phyloP scores from a whole-genome alignment of 257 asterid species.

The Apocynum venetum region DNA sequence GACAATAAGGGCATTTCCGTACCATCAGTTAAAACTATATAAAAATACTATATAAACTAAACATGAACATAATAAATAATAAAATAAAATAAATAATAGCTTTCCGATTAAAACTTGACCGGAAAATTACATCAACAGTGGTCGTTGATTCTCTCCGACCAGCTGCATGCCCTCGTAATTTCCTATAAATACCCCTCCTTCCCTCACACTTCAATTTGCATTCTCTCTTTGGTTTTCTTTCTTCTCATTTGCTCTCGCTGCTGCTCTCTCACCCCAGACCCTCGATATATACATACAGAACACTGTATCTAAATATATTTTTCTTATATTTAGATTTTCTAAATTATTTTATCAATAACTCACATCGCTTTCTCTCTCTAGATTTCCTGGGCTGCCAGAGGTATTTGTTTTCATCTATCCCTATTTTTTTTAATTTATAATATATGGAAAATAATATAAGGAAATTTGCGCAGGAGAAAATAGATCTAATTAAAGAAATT shows the following conservation, averaged over 20 bases:
- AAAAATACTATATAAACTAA: background rate
- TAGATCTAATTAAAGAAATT: slow-evolving; percentile 15
- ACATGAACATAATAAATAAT: too few relatives aligned
- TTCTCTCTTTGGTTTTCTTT: slow-evolving; percentile 11
- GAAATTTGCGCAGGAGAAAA: slow-evolving; percentile 17
- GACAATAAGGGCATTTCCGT: background rate
- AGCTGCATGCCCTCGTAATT: slow-evolving; percentile 30
- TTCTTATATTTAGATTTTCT: background rate
- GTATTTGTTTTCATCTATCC: slow-evolving; percentile 21
- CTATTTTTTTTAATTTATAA: slow-evolving; percentile 20
- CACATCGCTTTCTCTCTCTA: slow-evolving; percentile 41
- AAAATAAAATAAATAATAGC: slow-evolving; percentile 1
- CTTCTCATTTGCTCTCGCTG: slow-evolving; percentile 13
- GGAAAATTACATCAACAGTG: slow-evolving; percentile 30
- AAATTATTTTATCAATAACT: slow-evolving; percentile 1
- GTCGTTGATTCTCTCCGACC: slow-evolving; percentile 29
- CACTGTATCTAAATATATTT: background rate
- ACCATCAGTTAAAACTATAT: background rate
- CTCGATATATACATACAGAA: slow-evolving; percentile 1
- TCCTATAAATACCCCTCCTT: slow-evolving; percentile 68
- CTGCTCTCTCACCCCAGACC: slow-evolving; percentile 8
- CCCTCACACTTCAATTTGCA: slow-evolving; percentile 12
- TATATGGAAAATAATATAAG: background rate
- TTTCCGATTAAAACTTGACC: slow-evolving; percentile 38
- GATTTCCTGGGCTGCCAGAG: slow-evolving; percentile 52